Evolutionary conservation across 345 rosid species (phyloP), one percentile per base, ranked within the genome.

Genomic region (Streptanthus diversifolius): DNA sequence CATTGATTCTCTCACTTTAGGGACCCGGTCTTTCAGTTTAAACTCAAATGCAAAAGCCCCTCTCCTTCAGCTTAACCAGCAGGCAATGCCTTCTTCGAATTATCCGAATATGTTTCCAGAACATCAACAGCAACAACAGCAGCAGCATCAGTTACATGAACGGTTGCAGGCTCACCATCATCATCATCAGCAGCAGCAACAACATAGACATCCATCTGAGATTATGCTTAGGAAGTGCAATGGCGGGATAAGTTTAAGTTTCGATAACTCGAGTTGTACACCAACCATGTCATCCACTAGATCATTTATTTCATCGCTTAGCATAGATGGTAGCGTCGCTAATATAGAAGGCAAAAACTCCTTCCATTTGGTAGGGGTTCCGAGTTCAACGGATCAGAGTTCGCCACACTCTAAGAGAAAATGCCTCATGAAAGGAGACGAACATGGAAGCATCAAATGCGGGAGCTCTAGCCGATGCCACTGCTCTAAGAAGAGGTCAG

Each of bases 181-280:
- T 55, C 80, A 65, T 30, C 84, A 83, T 63, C 88, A 83, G 73
- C 86, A 83, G 71, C 87, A 78, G 45, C 73, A 65, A 19, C 80
- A 70, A 27, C 89, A 84, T 74, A 90, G 86, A 79, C 86, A 83
- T 66, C 95, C 87, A 74, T 91, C 95, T 73, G 92, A 91, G 74
- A 75, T 85, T 78, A 79, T 95, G 90, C 88, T 79, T 62, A 77
- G 85, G 62, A 88, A 81, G 30, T 82, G 87, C 51, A 82, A 61
- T 30, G 75, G 90, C 0, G 88, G 82, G 39, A 82, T 85, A 48
- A 89, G 85, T 70, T 54, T 87, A 30, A 84, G 82, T 35, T 87
- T 89, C 66, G 96, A 85, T 75, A 72, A 72, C 68, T 74, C 78
- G 2, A 78, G 77, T 22, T 81, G 85, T 75, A 77, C 85, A 7